These are phyloP conservation scores for Coleophoma eucalyptorum DNA, from an alignment of 2,329 filamentous ascomycete genomes.

Conservation along the genomic window DNA sequence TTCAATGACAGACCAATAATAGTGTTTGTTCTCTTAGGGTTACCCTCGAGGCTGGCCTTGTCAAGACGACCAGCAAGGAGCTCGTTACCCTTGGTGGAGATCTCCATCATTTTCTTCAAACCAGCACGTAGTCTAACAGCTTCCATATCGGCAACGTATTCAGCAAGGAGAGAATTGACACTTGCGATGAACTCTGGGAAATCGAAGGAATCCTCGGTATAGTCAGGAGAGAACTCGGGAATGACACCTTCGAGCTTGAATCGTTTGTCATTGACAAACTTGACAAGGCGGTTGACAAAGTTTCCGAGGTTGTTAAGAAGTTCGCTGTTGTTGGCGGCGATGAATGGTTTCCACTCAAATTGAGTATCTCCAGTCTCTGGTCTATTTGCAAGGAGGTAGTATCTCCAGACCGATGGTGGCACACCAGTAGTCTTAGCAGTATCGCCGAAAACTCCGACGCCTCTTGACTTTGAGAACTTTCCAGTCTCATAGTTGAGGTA, in stretches of 20 bases:
- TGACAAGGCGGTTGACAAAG: conserved; percentile 70
- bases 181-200: conserved; percentile 42
- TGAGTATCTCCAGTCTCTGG: conserved; percentile 85
- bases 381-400: conserved; percentile 81
- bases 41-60: conserved; percentile 32
- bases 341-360: conserved; percentile 85
- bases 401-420: conserved; percentile 85
- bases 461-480: conserved; percentile 90
- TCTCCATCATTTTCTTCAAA: conserved; percentile 60
- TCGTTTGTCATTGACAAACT: conserved; percentile 70
- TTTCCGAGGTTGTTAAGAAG: conserved; percentile 72
- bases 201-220: conserved; percentile 51
- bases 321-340: conserved; percentile 83
- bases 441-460: conserved; percentile 87
- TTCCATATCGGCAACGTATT: conserved; percentile 67
- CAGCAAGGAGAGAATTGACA: conserved; percentile 61
- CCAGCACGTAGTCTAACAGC: conserved; percentile 67
- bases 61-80: conserved; percentile 44
- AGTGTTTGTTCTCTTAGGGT: conserved; percentile 32
- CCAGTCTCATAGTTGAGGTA: conserved; percentile 85
- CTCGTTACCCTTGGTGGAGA: conserved; percentile 61
- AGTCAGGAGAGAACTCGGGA: conserved; percentile 53
- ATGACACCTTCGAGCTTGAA: conserved; percentile 58
- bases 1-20: conserved; percentile 76
- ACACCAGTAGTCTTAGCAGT: conserved; percentile 85